Percentiles rank a stretch among this genome's conserved stretches.
phyloP scores from a whole-genome alignment of 129 eudicot species.

The Erigeron canadensis region DNA sequence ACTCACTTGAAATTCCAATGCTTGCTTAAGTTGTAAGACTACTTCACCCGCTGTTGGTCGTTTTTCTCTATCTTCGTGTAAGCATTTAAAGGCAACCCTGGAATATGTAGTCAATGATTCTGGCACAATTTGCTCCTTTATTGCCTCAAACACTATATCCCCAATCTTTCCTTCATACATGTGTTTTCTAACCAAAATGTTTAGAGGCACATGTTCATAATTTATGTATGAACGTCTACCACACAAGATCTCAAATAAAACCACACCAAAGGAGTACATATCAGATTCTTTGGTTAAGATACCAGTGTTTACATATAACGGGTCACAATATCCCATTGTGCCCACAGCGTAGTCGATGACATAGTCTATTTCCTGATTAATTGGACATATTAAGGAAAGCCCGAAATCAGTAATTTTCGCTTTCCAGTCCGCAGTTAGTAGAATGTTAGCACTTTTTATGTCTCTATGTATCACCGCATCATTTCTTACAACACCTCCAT shows the following conservation, averaged over 20 bases:
- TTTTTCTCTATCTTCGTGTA: neutral
- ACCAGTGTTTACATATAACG: neutral
- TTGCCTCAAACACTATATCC: neutral
- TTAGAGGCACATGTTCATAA: neutral
- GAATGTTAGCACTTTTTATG: neutral
- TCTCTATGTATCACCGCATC: neutral
- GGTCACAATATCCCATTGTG: neutral
- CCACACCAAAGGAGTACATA: slow-evolving; percentile 7
- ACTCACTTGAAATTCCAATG: slow-evolving; percentile 12
- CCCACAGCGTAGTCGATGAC: neutral
- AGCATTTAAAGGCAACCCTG: neutral
- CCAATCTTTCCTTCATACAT: neutral
- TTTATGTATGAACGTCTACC: neutral
- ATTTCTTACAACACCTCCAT: neutral
- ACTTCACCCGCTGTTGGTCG: neutral
- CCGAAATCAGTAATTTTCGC: slow-evolving; percentile 6
- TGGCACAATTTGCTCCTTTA: slow-evolving; percentile 1
- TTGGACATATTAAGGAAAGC: neutral
- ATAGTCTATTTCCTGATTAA: neutral
- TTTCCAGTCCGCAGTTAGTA: neutral
- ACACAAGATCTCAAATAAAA: slow-evolving; percentile 7
- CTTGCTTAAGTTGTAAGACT: neutral
- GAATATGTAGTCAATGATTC: neutral
- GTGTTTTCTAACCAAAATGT: neutral
- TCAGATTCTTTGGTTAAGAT: neutral